Percentiles rank a stretch among this genome's conserved stretches.
Conservation (phyloP, 108 stramenopile species). For the Thalassiosira profunda region DNA sequence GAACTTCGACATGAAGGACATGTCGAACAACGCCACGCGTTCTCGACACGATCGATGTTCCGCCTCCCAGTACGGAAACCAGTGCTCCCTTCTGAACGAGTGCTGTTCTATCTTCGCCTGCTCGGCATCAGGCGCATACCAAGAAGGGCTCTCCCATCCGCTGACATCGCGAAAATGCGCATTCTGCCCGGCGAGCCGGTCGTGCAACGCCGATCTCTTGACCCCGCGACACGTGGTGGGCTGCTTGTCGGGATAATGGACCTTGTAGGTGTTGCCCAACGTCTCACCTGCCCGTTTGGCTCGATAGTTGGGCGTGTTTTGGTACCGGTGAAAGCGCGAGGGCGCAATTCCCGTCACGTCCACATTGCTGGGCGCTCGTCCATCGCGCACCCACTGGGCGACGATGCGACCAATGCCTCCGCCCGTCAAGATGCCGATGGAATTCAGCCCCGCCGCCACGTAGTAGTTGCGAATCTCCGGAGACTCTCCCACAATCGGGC, state of each 20-base stretch:
- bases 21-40: conserved; percentile 75
- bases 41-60: conserved; percentile 72
- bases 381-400: conserved; percentile 62
- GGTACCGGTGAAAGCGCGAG: conserved; percentile 66
- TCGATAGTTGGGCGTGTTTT: conserved; percentile 59
- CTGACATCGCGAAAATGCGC: conserved; percentile 66
- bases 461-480: conserved; percentile 66
- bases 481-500: conserved; percentile 66
- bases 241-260: conserved; percentile 71
- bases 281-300: conserved; percentile 57
- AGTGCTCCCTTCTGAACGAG: conserved; percentile 54
- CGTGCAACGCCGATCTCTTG: conserved; percentile 64
- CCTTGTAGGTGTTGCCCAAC: conserved; percentile 67
- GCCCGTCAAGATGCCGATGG: conserved; percentile 79
- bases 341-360: conserved; percentile 71
- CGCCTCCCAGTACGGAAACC: conserved; percentile 54
- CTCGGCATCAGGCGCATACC: conserved; percentile 40
- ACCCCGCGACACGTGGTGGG: conserved; percentile 52
- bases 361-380: conserved; percentile 43
- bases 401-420: conserved; percentile 65
- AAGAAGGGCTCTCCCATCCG: conserved; percentile 77
- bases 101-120: conserved; percentile 7
- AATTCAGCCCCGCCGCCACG: conserved; percentile 80
- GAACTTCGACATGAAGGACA: conserved; percentile 89
- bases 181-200: conserved; percentile 24